phyloP scores from a whole-genome alignment of 495 filamentous ascomycete species.

The Trichoderma orchidacearum region DNA sequence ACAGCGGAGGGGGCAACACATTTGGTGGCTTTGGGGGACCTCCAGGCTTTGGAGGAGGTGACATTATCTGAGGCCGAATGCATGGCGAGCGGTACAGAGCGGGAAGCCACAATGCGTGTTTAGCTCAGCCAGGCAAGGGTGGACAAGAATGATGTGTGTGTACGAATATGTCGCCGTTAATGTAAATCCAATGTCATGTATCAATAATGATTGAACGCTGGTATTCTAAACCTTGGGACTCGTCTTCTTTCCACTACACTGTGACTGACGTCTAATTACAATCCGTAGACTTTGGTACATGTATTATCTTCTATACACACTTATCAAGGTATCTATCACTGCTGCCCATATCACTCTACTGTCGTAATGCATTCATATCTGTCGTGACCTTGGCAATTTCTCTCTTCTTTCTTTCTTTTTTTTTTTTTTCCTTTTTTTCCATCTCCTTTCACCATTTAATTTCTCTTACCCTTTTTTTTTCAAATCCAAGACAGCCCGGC shows the following conservation, averaged over 20 bases:
- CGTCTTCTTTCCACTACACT: no score
- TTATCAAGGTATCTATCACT: not conserved
- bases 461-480: no score
- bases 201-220: no score
- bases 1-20: slow-evolving; percentile 15
- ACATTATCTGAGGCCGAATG: slow-evolving; percentile 21
- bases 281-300: no score
- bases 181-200: no score
- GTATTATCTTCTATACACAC: not conserved
- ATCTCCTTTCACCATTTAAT: not conserved
- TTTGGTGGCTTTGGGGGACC: slow-evolving; percentile 19
- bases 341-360: not conserved
- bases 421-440: not conserved
- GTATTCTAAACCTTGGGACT: no score
- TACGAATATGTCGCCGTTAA: not conserved
- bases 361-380: not conserved
- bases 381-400: not conserved
- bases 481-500: no score
- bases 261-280: no score
- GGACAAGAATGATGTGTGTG: not conserved
- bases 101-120: no score
- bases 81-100: no score
- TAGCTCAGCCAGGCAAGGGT: no score
- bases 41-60: slow-evolving; percentile 17
- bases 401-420: not conserved